Evolutionary conservation across 805 yeast species (phyloP), one percentile per base, ranked within the genome.

Genomic region (Naumovozyma castellii): DNA sequence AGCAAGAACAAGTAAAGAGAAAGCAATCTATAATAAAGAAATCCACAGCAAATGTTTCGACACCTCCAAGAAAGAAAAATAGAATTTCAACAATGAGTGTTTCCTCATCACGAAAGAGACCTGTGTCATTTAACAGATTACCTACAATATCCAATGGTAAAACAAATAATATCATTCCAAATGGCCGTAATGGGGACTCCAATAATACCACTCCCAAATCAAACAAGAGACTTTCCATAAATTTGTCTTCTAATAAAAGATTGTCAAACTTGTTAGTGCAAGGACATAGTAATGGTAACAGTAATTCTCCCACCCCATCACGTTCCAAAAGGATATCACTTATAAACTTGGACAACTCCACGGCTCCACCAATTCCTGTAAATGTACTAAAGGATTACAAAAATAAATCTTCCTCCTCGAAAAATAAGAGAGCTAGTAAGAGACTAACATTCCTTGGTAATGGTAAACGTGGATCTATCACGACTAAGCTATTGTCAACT

Each of bases 401-500:
- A 19, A 37, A 35, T 3, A 36, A 31, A 9, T 25, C 42, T n/a
- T n/a, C 34, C 8, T 14, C 27, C 13, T 15, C 25, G 32, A 6
- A 29, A n/a, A 29, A 13, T 9, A 29, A 29, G 32, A 58, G 62
- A 43, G 45, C 57, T 22, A 50, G 54, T 32, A 54, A 58, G 39
- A 61, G 73, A 45, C 54, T 57, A 37, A 68, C 73, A 1, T 10
- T 22, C n/a, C 52, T 65, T 50, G 44, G 63, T 31, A 62, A 53
- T 29, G 63, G 66, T 43, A 75, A 80, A 53, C 71, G 88, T 50
- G 80, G 80, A 45, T 80, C 88, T 1, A 76, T 82, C 34, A 81
- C 90, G 0, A 67, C 84, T 32, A 81, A 78, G 52, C 58, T 82
- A 45, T 70, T 82, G 43, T 73, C 86, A 1, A 77, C 86, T 0